Conservation (phyloP, 1,284 basidiomycete genomes). For the Cutaneotrichosporon curvatum region DNA sequence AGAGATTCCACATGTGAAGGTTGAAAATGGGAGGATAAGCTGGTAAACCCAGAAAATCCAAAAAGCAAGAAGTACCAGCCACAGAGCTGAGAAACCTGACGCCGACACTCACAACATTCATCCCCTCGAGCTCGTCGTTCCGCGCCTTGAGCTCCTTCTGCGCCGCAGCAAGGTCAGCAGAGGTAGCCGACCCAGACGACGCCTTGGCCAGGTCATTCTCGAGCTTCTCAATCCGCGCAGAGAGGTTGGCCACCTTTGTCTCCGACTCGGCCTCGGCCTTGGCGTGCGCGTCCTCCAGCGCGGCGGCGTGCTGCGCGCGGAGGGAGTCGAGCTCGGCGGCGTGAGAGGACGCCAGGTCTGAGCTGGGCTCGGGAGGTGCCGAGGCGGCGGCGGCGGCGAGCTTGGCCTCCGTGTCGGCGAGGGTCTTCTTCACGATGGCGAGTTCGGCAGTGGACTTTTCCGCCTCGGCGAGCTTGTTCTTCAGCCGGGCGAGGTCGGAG, state of each 20-base stretch:
- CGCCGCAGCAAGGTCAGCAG: slow-evolving; percentile 5
- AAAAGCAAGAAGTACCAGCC: too few relatives aligned
- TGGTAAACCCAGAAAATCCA: too few relatives aligned
- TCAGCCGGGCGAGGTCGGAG: neutral
- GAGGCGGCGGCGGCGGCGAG: neutral
- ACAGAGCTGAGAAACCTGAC: too few relatives aligned
- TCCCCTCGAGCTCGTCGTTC: slow-evolving; percentile 32
- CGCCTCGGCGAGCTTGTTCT: slow-evolving; percentile 11
- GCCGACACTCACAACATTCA: slow-evolving; percentile 30
- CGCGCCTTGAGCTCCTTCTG: slow-evolving; percentile 23
- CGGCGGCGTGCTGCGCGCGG: neutral
- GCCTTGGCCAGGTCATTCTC: slow-evolving; percentile 5
- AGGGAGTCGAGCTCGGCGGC: slow-evolving; percentile 2
- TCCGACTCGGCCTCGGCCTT: slow-evolving; percentile 1
- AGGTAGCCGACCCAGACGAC: slow-evolving; percentile 2
- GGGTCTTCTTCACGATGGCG: neutral
- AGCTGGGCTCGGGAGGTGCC: neutral
- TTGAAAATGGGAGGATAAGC: too few relatives aligned
- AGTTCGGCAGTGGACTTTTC: neutral
- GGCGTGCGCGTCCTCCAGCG: slow-evolving; percentile 4
- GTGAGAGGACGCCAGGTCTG: neutral
- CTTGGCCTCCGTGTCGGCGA: neutral
- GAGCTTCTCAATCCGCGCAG: slow-evolving; percentile 8
- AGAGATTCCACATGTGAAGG: too few relatives aligned
- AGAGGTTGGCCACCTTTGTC: slow-evolving; percentile 5